These are phyloP conservation scores for Dysphania ambrosioides DNA, from an alignment of 148 eudicot genomes.

Conservation along the genomic window DNA sequence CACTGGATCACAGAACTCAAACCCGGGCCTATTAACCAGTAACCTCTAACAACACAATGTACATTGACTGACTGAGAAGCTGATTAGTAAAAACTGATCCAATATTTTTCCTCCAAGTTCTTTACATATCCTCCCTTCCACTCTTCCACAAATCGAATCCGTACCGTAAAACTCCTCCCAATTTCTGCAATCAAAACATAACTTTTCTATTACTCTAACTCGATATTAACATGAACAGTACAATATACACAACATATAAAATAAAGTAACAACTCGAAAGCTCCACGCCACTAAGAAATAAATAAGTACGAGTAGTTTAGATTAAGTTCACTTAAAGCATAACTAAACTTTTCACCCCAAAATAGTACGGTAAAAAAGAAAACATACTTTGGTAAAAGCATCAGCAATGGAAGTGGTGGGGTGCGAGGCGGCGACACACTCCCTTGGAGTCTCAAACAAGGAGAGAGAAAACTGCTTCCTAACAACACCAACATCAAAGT, in stretches of 20 bases:
- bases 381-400: constrained; percentile 32
- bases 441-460: constrained; percentile 63
- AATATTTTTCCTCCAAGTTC: constrained; percentile 8
- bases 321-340: constrained; percentile 16
- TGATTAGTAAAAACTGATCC: not conserved
- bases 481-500: constrained; percentile 93
- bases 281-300: not conserved
- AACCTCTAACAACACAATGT: constrained; percentile 29
- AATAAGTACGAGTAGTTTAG: not conserved
- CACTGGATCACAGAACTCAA: too few species aligned
- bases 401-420: constrained; percentile 7
- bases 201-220: too few species aligned
- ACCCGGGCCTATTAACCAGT: too few species aligned
- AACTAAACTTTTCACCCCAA: too few species aligned
- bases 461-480: constrained; percentile 75
- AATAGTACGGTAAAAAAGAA: too few species aligned
- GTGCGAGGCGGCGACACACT: constrained; percentile 48
- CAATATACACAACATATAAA: not conserved
- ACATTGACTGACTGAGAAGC: constrained; percentile 34
- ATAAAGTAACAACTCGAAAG: not conserved
- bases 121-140: constrained; percentile 35
- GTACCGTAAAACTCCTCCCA: constrained; percentile 26
- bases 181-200: constrained; percentile 16
- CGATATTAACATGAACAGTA: too few species aligned
- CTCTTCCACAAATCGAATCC: constrained; percentile 19